phyloP scores from a whole-genome alignment of 768 basidiomycete species.

The Strobilomyces echinocephalus region DNA sequence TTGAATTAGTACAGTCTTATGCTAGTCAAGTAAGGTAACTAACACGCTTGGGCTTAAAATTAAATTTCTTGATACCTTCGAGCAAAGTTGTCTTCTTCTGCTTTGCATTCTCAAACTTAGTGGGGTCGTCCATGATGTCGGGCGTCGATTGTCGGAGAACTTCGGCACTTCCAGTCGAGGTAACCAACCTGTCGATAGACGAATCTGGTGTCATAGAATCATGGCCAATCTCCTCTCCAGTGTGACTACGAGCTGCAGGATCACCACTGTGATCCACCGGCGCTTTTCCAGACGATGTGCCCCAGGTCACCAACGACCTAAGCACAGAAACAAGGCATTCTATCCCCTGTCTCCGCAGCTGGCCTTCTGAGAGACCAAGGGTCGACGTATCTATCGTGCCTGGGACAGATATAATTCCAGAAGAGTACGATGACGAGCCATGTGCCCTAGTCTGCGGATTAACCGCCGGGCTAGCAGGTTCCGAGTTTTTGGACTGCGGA shows the following conservation, averaged over 20 bases:
- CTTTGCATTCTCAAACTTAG: slow-evolving; percentile 89
- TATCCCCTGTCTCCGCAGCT: slow-evolving; percentile 86
- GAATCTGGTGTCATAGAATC: slow-evolving; percentile 54
- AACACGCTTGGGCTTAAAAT: slow-evolving; percentile 96
- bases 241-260: slow-evolving; percentile 41
- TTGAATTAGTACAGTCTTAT: neutral
- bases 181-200: slow-evolving; percentile 51
- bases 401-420: slow-evolving; percentile 59
- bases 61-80: slow-evolving; percentile 97
- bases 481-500: slow-evolving; percentile 45
- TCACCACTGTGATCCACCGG: slow-evolving; percentile 34
- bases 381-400: slow-evolving; percentile 63
- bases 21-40: slow-evolving; percentile 23
- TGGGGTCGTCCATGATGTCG: slow-evolving; percentile 84
- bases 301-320: slow-evolving; percentile 89
- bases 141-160: slow-evolving; percentile 66
- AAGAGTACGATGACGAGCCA: slow-evolving; percentile 47
- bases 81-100: slow-evolving; percentile 92
- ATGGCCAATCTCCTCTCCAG: slow-evolving; percentile 48
- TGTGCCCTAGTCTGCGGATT: slow-evolving; percentile 40
- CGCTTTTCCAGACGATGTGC: slow-evolving; percentile 45
- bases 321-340: slow-evolving; percentile 89
- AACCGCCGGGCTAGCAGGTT: slow-evolving; percentile 58
- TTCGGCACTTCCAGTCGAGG: slow-evolving; percentile 46
- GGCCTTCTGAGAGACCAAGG: slow-evolving; percentile 73